Percentiles rank a stretch among this genome's conserved stretches.
phyloP scores from a whole-genome alignment of 192 early-diverging fungal genomes.

The Podila minutissima region DNA sequence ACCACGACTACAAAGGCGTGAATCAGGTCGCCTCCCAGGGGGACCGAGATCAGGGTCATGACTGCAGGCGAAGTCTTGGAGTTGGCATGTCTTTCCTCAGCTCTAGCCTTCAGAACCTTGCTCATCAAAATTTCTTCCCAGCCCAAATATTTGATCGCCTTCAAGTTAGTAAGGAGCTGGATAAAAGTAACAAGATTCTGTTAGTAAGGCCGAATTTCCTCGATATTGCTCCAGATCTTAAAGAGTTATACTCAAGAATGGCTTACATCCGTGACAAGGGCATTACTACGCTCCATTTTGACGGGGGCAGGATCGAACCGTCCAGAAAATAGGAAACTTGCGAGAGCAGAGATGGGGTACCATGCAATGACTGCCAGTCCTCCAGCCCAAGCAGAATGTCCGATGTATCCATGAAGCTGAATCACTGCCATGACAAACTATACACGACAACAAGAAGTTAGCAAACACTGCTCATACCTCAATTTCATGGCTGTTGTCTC shows the following conservation, averaged over 20 bases:
- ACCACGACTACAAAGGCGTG: slow-evolving; percentile 39
- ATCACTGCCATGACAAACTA: slow-evolving; percentile 28
- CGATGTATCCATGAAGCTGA: slow-evolving; percentile 38
- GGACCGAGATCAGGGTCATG: slow-evolving; percentile 47
- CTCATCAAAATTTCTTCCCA: slow-evolving; percentile 41
- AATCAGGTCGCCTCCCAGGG: slow-evolving; percentile 43
- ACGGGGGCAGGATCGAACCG: slow-evolving; percentile 30
- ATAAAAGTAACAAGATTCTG: background rate
- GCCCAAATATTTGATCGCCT: slow-evolving; percentile 37
- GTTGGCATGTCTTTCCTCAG: slow-evolving; percentile 21
- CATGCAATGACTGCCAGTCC: slow-evolving; percentile 32
- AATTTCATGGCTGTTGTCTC: background rate
- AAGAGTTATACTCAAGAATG: background rate
- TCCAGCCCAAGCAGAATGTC: slow-evolving; percentile 40
- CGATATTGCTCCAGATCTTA: background rate
- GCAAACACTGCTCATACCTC: background rate
- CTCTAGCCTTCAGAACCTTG: slow-evolving; percentile 28
- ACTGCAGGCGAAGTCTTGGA: slow-evolving; percentile 41
- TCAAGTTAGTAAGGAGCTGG: slow-evolving; percentile 42
- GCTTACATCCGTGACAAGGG: slow-evolving; percentile 43
- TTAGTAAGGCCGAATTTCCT: background rate
- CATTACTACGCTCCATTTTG: slow-evolving; percentile 35
- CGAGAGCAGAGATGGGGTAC: slow-evolving; percentile 48
- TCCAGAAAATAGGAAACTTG: slow-evolving; percentile 50
- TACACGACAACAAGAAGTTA: background rate